phyloP scores from a whole-genome alignment of 1,284 basidiomycete species.

The Trametes hirsuta region DNA sequence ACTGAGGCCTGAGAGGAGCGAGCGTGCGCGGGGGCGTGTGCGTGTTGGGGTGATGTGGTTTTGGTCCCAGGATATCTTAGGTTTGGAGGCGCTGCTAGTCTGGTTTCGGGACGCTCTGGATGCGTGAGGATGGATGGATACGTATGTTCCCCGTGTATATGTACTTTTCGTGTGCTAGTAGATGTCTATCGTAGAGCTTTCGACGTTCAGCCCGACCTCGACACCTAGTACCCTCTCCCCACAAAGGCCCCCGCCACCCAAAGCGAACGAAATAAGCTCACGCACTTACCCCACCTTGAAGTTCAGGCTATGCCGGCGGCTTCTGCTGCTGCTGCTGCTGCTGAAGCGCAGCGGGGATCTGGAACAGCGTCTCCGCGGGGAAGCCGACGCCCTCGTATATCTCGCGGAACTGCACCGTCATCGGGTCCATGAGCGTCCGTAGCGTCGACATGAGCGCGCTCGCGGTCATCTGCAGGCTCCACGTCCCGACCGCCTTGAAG shows the following conservation, averaged over 20 bases:
- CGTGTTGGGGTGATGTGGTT: not conserved
- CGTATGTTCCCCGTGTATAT: constrained; percentile 1
- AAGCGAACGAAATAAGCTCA: no score
- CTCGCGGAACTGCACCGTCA: constrained; percentile 49
- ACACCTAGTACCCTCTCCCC: no score
- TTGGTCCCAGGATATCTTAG: not conserved
- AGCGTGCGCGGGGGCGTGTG: not conserved
- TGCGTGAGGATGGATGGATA: not conserved
- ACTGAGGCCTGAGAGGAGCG: constrained; percentile 14
- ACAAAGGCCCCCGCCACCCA: no score
- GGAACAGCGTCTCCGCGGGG: constrained; percentile 24
- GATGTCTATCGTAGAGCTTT: not conserved
- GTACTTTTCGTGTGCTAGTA: constrained; percentile 9
- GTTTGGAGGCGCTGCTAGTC: not conserved
- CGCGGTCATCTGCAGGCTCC: constrained; percentile 79
- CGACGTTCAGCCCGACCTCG: no score
- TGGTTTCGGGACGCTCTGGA: constrained; percentile 1
- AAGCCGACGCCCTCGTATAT: constrained; percentile 39
- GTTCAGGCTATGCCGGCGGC: not conserved
- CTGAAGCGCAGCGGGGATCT: constrained; percentile 7
- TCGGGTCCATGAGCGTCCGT: constrained; percentile 58
- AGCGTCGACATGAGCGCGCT: constrained; percentile 65
- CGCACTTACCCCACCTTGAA: no score
- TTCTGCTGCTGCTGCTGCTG: not conserved
- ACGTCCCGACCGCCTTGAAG: constrained; percentile 83